Evolutionary conservation across 1,284 basidiomycete genomes (phyloP), one percentile per base, ranked within the genome.

Genomic region (Boletellus sp.): DNA sequence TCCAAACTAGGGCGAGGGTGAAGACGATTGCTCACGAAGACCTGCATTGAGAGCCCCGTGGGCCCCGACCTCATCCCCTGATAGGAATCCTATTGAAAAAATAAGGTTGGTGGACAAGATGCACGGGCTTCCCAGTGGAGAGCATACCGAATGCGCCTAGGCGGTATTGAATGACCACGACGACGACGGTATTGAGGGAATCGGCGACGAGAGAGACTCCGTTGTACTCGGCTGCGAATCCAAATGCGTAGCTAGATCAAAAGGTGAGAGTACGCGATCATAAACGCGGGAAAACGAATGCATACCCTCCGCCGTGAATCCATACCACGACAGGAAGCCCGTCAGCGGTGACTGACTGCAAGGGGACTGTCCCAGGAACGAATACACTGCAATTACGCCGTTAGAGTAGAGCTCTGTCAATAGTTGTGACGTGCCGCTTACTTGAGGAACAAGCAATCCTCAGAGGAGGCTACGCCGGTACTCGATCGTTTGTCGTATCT

Each of bases 81-180:
- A 21, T 1, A 70, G 58, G 45, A 69, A 70, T 2, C 67, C 68
- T 67, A 24, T 43, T 3, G 1, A 6, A 50, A 19, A 2, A 15
- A 30, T 52, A 24, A 49, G 28, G 30, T 8, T 0, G 8, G 28
- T 5, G 13, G 22, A 26, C 36, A 0, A 30, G 18, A 36, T 8
- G 16, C 7, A 24, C 3, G 15, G 36, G 10, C 21, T 13, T 21
- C 16, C 19, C n/a, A 13, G 35, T n/a, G 21, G 2, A 12, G 10
- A 35, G 7, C 58, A 30, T 52, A 71, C 77, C 75, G 43, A 73
- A 76, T n/a, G 69, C 55, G 3, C 75, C 75, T 0, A 77, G 60
- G 22, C 74, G 67, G 50, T 76, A 75, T 56, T 76, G 73, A 15
- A 74, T 65, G 12, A 67, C 50, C 5, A 78, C 72, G 1, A 65